Conservation (phyloP, 2,329 filamentous ascomycete species). For the Penicillium sp. region DNA sequence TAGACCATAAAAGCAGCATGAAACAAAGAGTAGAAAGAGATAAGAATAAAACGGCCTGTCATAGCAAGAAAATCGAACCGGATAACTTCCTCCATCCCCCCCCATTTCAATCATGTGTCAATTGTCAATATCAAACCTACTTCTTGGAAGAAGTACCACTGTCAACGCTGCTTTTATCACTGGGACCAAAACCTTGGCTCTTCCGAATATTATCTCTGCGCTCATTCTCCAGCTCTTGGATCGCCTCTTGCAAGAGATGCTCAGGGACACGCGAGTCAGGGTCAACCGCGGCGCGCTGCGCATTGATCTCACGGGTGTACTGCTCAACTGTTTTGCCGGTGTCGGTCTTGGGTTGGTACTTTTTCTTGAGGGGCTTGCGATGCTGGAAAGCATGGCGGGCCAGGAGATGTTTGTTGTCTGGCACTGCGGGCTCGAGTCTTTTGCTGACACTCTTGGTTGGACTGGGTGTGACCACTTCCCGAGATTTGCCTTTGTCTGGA, state of each 20-base stretch:
- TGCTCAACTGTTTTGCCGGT: conserved; percentile 4
- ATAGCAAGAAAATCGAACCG: background rate
- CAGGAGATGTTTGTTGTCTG: background rate
- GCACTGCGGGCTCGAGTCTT: background rate
- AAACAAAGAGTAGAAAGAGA: background rate
- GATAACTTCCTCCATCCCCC: background rate
- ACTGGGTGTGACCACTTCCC: background rate
- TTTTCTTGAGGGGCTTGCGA: conserved; percentile 3
- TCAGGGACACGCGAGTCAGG: background rate
- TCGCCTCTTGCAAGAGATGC: background rate
- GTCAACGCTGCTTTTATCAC: background rate
- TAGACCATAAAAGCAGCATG: background rate
- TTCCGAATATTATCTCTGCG: background rate
- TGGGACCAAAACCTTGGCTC: background rate
- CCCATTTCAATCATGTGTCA: background rate
- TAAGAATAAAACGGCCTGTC: background rate
- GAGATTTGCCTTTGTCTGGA: background rate
- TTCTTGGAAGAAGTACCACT: background rate
- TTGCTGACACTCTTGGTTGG: background rate
- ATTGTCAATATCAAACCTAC: background rate
- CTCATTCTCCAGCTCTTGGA: conserved; percentile 2
- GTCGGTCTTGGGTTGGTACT: conserved; percentile 3
- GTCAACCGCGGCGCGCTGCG: background rate
- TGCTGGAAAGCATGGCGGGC: conserved; percentile 3
- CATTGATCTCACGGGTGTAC: conserved; percentile 1